Evolutionary conservation across 148 eudicot genomes (phyloP).

Genomic region (Camellia lanceoleosa): DNA sequence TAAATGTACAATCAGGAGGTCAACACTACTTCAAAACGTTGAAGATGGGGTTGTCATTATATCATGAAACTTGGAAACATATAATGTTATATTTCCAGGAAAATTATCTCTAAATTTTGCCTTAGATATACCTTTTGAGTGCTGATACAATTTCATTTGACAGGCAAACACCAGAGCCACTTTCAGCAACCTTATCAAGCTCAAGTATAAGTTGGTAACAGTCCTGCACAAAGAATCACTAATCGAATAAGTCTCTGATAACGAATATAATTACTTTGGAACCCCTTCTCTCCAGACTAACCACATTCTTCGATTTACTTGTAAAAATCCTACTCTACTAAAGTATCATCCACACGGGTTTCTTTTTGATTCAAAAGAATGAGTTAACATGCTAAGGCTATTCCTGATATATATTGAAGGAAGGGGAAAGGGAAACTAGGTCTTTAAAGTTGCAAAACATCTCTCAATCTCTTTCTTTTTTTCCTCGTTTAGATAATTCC

Average conservation of each 20-base stretch:
- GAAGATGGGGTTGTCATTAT: too few relatives aligned
- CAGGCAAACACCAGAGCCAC: constrained; percentile 8
- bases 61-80: too few relatives aligned
- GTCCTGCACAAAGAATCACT: constrained; percentile 9
- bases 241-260: neutral
- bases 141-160: constrained; percentile 15
- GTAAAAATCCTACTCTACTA: neutral
- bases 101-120: neutral
- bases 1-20: neutral
- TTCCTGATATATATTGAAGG: neutral
- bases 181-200: constrained; percentile 18
- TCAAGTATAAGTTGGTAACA: constrained; percentile 24
- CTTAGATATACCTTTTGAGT: constrained; percentile 9
- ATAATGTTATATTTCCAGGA: neutral
- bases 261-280: neutral
- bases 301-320: neutral
- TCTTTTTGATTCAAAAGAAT: neutral
- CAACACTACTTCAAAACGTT: too few relatives aligned
- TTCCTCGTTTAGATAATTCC: neutral
- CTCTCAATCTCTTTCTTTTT: neutral
- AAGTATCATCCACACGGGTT: neutral
- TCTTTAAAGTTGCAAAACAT: neutral
- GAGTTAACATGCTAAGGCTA: neutral
- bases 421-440: neutral
- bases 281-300: neutral